Percentiles rank a stretch among this genome's conserved stretches.
These are phyloP conservation scores for Colletotrichum karsti DNA, from an alignment of 2,329 filamentous ascomycete genomes.

Conservation along the genomic window DNA sequence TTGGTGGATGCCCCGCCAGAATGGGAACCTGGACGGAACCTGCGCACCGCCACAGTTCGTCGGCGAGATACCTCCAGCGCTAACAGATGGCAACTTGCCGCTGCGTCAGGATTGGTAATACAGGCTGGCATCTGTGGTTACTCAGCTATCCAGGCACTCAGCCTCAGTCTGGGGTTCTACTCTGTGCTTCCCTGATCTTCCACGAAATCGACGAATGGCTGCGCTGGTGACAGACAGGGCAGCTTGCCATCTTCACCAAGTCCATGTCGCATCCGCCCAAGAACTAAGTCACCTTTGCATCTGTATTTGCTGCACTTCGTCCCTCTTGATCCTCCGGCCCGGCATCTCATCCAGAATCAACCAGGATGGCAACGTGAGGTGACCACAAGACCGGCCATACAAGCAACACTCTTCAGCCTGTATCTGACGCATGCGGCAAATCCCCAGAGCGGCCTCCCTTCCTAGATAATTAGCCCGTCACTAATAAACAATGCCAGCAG, in stretches of 20 bases:
- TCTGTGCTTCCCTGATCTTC: conserved; percentile 22
- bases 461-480: no score
- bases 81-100: conserved; percentile 11
- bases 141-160: conserved; percentile 15
- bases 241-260: background rate
- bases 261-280: background rate
- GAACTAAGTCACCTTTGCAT: no score
- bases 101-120: conserved; percentile 14
- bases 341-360: no score
- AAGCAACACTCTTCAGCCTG: background rate
- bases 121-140: background rate
- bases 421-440: background rate
- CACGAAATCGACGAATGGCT: background rate
- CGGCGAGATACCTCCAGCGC: background rate
- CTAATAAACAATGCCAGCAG: no score
- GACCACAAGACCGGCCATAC: no score
- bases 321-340: background rate
- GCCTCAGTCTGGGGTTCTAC: background rate
- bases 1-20: background rate
- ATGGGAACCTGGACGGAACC: background rate
- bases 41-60: conserved; percentile 15
- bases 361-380: background rate
- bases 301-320: background rate
- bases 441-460: background rate
- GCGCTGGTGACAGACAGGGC: background rate